A percentile compares a stretch with the other conserved stretches of the same genome.
Conservation (phyloP, 148 eudicot species). For the Polygonum maritimum region DNA sequence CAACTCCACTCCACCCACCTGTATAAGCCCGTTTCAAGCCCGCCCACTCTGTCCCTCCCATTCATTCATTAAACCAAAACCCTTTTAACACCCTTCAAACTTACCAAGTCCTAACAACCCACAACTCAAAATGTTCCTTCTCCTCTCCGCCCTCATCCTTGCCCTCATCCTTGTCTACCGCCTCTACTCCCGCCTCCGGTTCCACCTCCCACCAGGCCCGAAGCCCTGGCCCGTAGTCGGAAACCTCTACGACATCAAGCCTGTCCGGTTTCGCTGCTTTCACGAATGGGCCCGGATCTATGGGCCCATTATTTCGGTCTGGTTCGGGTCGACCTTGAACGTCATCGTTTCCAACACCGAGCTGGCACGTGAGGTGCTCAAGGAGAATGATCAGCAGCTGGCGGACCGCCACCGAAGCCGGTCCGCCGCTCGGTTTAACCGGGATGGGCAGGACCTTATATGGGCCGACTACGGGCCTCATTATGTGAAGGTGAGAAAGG, state of each 20-base stretch:
- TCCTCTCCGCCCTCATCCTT: background rate
- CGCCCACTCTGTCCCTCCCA: background rate
- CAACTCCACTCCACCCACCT: background rate
- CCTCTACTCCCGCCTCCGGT: slow-evolving; percentile 34
- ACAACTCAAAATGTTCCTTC: background rate
- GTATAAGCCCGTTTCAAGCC: background rate
- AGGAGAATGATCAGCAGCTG: slow-evolving; percentile 61
- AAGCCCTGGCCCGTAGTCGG: slow-evolving; percentile 63
- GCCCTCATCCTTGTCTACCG: slow-evolving; percentile 22
- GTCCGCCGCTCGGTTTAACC: slow-evolving; percentile 39
- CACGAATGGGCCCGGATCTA: slow-evolving; percentile 56
- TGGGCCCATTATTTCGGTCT: slow-evolving; percentile 68
- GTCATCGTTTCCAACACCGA: slow-evolving; percentile 53
- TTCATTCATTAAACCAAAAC: background rate
- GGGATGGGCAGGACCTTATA: slow-evolving; percentile 57
- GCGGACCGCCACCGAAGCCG: slow-evolving; percentile 59
- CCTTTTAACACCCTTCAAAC: background rate
- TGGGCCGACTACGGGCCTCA: slow-evolving; percentile 32
- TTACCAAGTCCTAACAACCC: background rate
- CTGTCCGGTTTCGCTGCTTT: slow-evolving; percentile 57
- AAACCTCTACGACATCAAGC: slow-evolving; percentile 65
- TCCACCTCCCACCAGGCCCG: slow-evolving; percentile 76
- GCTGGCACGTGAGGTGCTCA: slow-evolving; percentile 60
- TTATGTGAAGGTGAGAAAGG: slow-evolving; percentile 27
- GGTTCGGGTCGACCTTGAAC: slow-evolving; percentile 52